Evolutionary conservation across 139 green algal species (phyloP).

Genomic region (Coccomyxa sp.): DNA sequence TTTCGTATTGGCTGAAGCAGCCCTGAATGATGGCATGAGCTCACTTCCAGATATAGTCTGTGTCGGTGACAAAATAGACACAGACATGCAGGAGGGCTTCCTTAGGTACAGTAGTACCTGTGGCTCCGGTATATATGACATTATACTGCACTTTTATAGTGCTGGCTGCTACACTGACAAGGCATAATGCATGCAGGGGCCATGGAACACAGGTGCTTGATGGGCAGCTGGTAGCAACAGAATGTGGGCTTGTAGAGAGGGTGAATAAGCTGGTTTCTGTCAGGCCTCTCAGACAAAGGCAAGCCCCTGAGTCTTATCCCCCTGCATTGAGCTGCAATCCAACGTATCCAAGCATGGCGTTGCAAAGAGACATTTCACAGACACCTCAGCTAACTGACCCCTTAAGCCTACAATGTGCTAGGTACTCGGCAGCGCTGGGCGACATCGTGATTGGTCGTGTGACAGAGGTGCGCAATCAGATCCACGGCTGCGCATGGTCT

Average conservation of each 20-base stretch:
- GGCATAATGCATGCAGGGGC: constrained; percentile 39
- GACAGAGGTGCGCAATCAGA: constrained; percentile 43
- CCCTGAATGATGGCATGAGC: neutral
- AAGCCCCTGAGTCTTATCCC: neutral
- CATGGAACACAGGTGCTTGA: constrained; percentile 73
- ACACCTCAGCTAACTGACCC: neutral
- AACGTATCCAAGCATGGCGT: neutral
- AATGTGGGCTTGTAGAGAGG: constrained; percentile 67
- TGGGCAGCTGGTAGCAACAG: constrained; percentile 57
- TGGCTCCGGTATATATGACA: neutral
- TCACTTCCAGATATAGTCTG: constrained; percentile 23
- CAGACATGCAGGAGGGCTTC: constrained; percentile 32
- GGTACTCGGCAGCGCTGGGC: constrained; percentile 71
- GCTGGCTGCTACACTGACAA: constrained; percentile 10
- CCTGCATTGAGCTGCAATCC: neutral
- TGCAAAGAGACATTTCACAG: neutral
- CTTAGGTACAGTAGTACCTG: constrained; percentile 5
- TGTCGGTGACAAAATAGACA: constrained; percentile 44
- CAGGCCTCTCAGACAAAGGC: constrained; percentile 54
- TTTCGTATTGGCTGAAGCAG: neutral
- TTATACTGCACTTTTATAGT: neutral
- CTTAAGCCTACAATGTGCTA: no score
- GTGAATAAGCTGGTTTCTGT: constrained; percentile 85
- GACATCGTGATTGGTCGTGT: constrained; percentile 83
- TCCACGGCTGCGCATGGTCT: neutral